phyloP scores from a whole-genome alignment of 164 flowering plant species.

The Nymphaea thermarum region DNA sequence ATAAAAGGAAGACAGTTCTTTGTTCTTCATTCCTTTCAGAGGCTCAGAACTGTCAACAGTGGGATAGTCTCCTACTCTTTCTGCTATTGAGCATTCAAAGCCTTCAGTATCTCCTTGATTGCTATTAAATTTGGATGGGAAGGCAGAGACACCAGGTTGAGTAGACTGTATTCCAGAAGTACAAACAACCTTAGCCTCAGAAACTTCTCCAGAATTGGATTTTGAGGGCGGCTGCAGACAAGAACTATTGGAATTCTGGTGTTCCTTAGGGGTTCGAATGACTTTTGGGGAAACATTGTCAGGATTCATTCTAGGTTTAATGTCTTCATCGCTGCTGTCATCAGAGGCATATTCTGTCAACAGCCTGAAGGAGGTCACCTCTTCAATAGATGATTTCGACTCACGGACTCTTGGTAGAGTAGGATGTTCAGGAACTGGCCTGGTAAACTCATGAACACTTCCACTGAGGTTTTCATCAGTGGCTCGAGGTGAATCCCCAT shows the following conservation, averaged over 20 bases:
- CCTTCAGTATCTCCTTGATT: too few relatives aligned
- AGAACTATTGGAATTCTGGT: neutral
- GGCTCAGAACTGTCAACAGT: neutral
- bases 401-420: slow-evolving; percentile 2
- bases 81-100: too few relatives aligned
- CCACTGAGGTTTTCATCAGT: slow-evolving; percentile 9
- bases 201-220: neutral
- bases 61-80: too few relatives aligned
- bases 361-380: slow-evolving; percentile 44
- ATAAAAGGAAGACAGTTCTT: neutral
- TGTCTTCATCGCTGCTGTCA: slow-evolving; percentile 35
- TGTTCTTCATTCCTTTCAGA: neutral
- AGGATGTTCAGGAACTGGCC: slow-evolving; percentile 5
- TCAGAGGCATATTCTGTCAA: slow-evolving; percentile 61
- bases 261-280: neutral
- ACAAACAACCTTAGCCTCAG: neutral
- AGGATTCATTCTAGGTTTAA: slow-evolving; percentile 15
- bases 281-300: slow-evolving; percentile 9
- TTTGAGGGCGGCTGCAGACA: neutral
- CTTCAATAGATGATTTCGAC: slow-evolving; percentile 7
- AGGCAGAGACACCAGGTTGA: neutral
- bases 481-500: slow-evolving; percentile 6
- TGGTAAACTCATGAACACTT: slow-evolving; percentile 6
- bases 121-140: neutral
- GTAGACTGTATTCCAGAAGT: neutral